phyloP scores from a whole-genome alignment of 768 basidiomycete species.

The Pleurotus ostreatus region DNA sequence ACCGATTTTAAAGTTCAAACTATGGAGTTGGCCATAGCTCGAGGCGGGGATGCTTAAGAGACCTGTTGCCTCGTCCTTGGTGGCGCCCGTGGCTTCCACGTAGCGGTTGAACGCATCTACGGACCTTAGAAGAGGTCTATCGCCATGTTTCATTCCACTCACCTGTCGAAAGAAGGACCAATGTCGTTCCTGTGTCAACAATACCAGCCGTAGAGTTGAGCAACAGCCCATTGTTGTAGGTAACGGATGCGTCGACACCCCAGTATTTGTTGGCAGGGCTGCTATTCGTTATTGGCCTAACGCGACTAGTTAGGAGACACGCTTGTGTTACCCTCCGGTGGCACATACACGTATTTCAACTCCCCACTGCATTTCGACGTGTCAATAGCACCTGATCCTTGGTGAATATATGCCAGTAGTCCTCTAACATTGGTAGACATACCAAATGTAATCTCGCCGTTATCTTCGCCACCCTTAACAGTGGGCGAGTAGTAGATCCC shows the following conservation, averaged over 20 bases:
- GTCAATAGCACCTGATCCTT: constrained; percentile 13
- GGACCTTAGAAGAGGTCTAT: background rate
- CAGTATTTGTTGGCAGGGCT: constrained; percentile 31
- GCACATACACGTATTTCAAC: constrained; percentile 29
- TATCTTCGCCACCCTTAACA: constrained; percentile 4
- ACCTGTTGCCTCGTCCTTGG: constrained; percentile 35
- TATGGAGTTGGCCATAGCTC: constrained; percentile 49
- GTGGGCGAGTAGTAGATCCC: constrained; percentile 36
- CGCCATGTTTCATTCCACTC: background rate
- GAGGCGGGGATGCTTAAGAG: constrained; percentile 46
- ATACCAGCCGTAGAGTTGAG: constrained; percentile 28
- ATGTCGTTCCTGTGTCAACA: constrained; percentile 27
- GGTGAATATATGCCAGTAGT: background rate
- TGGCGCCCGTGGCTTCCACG: constrained; percentile 39
- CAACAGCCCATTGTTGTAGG: constrained; percentile 27
- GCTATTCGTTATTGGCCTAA: constrained; percentile 13
- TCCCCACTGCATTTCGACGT: constrained; percentile 20
- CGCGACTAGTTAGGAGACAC: background rate
- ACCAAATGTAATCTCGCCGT: constrained; percentile 21
- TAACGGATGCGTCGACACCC: constrained; percentile 39
- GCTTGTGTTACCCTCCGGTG: background rate
- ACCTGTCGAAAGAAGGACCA: background rate
- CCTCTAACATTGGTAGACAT: background rate
- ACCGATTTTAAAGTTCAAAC: constrained; percentile 51
- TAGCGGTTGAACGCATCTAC: constrained; percentile 39